Base-by-base conservation (phyloP, 768 basidiomycete species). In the Psilocybe azurescens region DNA sequence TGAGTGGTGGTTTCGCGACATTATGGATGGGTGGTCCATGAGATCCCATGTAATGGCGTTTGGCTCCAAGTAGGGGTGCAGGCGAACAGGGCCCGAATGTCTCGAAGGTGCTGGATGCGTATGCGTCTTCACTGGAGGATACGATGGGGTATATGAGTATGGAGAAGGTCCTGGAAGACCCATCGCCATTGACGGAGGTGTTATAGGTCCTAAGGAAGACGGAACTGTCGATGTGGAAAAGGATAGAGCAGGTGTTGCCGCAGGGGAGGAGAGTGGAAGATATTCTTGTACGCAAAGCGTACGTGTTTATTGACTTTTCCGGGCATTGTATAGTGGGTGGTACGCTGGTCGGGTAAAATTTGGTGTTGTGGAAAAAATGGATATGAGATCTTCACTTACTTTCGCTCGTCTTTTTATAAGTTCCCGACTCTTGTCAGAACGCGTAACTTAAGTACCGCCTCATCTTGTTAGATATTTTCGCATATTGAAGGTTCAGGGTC, bases 41-140 rank as follows among this genome's bases (percentile, higher is more conserved):
- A 78, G 3, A 61, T 77, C 73, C 67, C 72, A 78, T 18, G 52
- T 63, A n/a, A 78, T 53, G 5, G 60, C 54, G 11, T 72, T 65
- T 10, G 63, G 65, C 48, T 72, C 65, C n/a, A 78, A 67, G 39
- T 75, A 66, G 10, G 61, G 59, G 57, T 79, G 78, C 3, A 69
- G 39, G 30, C 65, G 70, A 2, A 67, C 47, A 5, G 53, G 36
- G 2, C 41, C 61, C 5, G 60, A 49, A 41, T 47, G 59, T n/a
- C 51, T 58, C n/a, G 64, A 48, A 14, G 55, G 62, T 63, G 62
- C 1, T 33, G 33, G 2, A 13, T 28, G 14, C 2, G 62, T 56
- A 52, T 36, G 39, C 18, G 59, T 41, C 4, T 57, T 48, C 1
- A 32, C 16, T 4, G 49, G 58, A 13, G 44, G 46, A 2, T 58